Percentiles rank a stretch among this genome's conserved stretches.
These are phyloP conservation scores for Mortierella sp. DNA, from an alignment of 371 early-diverging fungal species.

Conservation along the genomic window DNA sequence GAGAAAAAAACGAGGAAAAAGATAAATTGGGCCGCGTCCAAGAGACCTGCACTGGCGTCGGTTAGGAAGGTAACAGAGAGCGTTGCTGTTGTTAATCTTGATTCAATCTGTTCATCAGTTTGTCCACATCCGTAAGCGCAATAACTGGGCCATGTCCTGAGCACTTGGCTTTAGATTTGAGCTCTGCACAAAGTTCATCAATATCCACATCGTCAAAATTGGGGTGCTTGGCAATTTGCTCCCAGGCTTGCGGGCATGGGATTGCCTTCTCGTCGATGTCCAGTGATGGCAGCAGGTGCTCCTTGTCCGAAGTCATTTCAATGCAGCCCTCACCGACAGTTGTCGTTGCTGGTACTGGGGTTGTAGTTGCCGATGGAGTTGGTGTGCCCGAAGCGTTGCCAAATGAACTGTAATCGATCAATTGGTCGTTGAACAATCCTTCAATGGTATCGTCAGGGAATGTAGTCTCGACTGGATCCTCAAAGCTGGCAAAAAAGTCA, in stretches of 20 bases:
- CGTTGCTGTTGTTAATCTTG: background rate
- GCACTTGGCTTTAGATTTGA: conserved; percentile 71
- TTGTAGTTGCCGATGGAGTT: background rate
- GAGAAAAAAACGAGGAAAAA: background rate
- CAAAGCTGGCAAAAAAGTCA: conserved; percentile 34
- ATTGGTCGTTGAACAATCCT: conserved; percentile 32
- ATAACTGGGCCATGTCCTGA: conserved; percentile 66
- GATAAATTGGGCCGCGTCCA: background rate
- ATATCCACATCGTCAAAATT: conserved; percentile 66
- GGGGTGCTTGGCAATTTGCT: conserved; percentile 62
- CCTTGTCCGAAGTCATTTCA: too few relatives aligned
- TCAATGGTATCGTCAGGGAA: conserved; percentile 32
- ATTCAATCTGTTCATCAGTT: conserved; percentile 38
- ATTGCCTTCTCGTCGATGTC: conserved; percentile 41
- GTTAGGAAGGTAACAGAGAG: background rate
- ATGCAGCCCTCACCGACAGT: background rate
- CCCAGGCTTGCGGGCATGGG: conserved; percentile 61
- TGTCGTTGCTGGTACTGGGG: background rate
- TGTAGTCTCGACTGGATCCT: conserved; percentile 23
- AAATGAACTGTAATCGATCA: conserved; percentile 31
- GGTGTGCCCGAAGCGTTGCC: conserved; percentile 10
- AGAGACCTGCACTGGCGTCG: background rate
- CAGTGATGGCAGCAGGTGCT: conserved; percentile 20
- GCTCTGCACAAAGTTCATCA: conserved; percentile 67
- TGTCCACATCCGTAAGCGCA: conserved; percentile 60